These are phyloP conservation scores for Trebouxia sp. DNA, from an alignment of 139 green algal genomes.

Conservation along the genomic window DNA sequence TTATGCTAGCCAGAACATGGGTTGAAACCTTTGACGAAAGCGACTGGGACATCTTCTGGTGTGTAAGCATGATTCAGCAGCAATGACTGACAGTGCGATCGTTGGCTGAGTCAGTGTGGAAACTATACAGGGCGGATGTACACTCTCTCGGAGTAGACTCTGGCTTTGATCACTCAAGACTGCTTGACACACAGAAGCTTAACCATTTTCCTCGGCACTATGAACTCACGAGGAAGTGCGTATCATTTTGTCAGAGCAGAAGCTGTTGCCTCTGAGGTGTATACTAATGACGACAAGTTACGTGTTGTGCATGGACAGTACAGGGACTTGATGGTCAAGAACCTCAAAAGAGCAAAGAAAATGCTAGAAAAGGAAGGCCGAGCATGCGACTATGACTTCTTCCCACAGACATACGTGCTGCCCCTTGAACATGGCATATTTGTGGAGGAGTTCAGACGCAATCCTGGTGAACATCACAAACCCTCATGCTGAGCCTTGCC, in stretches of 20 bases:
- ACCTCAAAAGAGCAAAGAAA: slow-evolving; percentile 76
- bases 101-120: not conserved
- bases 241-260: too few relatives aligned
- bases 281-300: too few relatives aligned
- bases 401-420: slow-evolving; percentile 68
- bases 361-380: slow-evolving; percentile 52
- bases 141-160: slow-evolving; percentile 23
- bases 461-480: not conserved
- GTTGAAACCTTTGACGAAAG: slow-evolving; percentile 48
- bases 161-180: slow-evolving; percentile 36
- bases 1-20: slow-evolving; percentile 52
- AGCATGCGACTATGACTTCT: slow-evolving; percentile 59
- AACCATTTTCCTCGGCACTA: slow-evolving; percentile 89
- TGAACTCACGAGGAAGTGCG: slow-evolving; percentile 80
- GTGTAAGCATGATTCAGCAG: not conserved
- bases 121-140: slow-evolving; percentile 30
- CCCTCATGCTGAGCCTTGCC: too few relatives aligned
- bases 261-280: not conserved
- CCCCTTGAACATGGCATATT: slow-evolving; percentile 74
- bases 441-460: slow-evolving; percentile 68
- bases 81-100: not conserved
- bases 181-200: slow-evolving; percentile 70
- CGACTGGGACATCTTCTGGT: slow-evolving; percentile 68
- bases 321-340: slow-evolving; percentile 80
- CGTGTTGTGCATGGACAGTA: not conserved